A percentile compares a stretch with the other conserved stretches of the same genome.
Conservation (phyloP, 371 early-diverging fungal genomes). For the Funneliformis caledonium region DNA sequence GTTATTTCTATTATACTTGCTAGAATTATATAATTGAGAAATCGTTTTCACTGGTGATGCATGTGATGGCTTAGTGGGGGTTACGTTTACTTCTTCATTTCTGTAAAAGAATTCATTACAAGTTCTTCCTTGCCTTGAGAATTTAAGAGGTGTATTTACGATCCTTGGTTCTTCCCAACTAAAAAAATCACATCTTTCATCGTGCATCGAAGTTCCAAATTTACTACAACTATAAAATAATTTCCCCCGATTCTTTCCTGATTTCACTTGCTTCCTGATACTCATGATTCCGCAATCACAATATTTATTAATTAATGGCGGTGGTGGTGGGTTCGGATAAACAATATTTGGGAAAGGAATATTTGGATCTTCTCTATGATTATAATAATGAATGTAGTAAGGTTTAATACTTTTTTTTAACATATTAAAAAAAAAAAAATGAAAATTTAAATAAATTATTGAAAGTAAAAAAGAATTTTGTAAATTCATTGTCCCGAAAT, state of each 20-base stretch:
- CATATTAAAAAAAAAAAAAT: too few relatives aligned
- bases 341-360: not conserved
- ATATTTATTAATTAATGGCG: not conserved
- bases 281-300: not conserved
- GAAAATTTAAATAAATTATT: too few relatives aligned
- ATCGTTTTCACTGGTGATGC: not conserved
- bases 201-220: not conserved
- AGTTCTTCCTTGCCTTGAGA: not conserved
- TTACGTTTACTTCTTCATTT: not conserved
- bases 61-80: not conserved
- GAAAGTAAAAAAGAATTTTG: too few relatives aligned
- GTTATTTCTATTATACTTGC: not conserved
- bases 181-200: not conserved
- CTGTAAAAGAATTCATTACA: not conserved
- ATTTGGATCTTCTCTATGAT: not conserved
- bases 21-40: not conserved
- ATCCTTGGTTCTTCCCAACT: not conserved
- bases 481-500: too few relatives aligned
- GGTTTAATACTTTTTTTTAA: not conserved
- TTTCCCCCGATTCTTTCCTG: not conserved
- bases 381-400: not conserved
- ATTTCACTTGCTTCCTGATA: not conserved
- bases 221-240: slow-evolving; percentile 3
- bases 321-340: not conserved
- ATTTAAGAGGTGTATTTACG: not conserved